phyloP scores from a whole-genome alignment of 1,139 yeast species.

The Blastobotrys malaysiensis region DNA sequence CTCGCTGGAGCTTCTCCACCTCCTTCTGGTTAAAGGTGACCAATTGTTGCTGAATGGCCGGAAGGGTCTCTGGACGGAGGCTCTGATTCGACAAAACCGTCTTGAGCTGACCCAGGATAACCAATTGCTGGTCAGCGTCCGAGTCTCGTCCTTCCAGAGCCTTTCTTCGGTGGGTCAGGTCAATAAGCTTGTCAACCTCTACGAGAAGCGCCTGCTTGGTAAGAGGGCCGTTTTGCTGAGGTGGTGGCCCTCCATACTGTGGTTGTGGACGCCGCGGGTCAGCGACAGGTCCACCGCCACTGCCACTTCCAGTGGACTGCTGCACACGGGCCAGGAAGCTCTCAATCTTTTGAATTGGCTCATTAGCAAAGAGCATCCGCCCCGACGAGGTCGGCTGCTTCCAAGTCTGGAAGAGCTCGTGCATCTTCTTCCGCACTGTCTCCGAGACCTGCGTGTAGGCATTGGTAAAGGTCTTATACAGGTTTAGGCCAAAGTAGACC shows the following conservation, averaged over 20 bases:
- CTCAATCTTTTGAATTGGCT: conserved; percentile 68
- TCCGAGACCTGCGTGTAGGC: conserved; percentile 78
- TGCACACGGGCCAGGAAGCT: conserved; percentile 50
- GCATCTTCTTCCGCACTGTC: conserved; percentile 63
- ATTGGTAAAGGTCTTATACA: conserved; percentile 64
- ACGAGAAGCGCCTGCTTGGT: conserved; percentile 30
- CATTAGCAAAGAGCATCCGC: conserved; percentile 65
- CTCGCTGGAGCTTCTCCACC: conserved; percentile 19
- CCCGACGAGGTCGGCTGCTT: conserved; percentile 54
- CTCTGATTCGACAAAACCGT: conserved; percentile 25
- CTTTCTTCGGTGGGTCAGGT: conserved; percentile 37
- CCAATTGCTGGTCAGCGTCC: conserved; percentile 35
- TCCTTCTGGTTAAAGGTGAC: conserved; percentile 31
- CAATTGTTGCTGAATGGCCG: conserved; percentile 40
- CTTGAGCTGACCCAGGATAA: conserved; percentile 31
- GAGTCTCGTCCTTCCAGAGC: conserved; percentile 36
- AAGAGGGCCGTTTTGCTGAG: conserved; percentile 14
- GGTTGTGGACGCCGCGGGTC: background rate
- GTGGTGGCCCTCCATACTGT: background rate
- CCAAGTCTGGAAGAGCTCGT: conserved; percentile 85
- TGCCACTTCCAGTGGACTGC: no score
- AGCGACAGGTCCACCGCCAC: background rate
- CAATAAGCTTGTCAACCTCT: conserved; percentile 40
- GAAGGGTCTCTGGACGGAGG: conserved; percentile 37
- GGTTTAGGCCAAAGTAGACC: conserved; percentile 59